Base-by-base conservation (phyloP, 306 rosid species). In the Cicer cuneatum region DNA sequence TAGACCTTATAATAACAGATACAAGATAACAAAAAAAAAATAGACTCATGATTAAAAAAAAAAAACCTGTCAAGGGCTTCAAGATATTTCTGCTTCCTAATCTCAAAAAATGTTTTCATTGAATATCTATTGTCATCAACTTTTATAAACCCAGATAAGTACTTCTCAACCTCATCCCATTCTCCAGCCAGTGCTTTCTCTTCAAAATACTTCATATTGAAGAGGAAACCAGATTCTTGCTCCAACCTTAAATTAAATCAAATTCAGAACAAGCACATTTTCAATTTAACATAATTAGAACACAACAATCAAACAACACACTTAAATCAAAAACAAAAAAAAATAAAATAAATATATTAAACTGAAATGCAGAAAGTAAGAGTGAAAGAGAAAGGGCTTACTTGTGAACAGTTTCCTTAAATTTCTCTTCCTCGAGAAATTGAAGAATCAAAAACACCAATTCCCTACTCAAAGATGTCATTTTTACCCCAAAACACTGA, bases 61-160 rank as follows among this genome's bases (percentile, higher is more conserved):
- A 9, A 10, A 48, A 33, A 91, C 97, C 90, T 83, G 81, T 89
- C 97, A 38, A 92, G 89, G 29, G 96, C 97, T 88, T 92, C 96
- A 1, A 92, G 90, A 81, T 89, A 92, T 66, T 92, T 92, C 79
- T 92, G 97, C 86, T 92, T 92, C 73, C 90, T 85, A 54, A 92
- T 86, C 73, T 92, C 96, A 66, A 89, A 92, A 66, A 83, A 88
- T 51, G 87, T 83, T 83, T 89, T 92, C 90, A 88, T 85, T 7
- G 97, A 92, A 75, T 85, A 83, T 82, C 90, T 79, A 80, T 92
- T 92, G 53, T 92, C 96, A 74, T 88, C 90, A 6, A 86, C 81
- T 82, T 86, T 92, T 15, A 92, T 89, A 71, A 82, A 92, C 60
- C 97, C 97, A 5, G 88, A 76, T 8, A 92, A 75, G 65, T 92